Base-by-base conservation (phyloP, 2,329 filamentous ascomycete genomes). In the Pseudogymnoascus verrucosus region DNA sequence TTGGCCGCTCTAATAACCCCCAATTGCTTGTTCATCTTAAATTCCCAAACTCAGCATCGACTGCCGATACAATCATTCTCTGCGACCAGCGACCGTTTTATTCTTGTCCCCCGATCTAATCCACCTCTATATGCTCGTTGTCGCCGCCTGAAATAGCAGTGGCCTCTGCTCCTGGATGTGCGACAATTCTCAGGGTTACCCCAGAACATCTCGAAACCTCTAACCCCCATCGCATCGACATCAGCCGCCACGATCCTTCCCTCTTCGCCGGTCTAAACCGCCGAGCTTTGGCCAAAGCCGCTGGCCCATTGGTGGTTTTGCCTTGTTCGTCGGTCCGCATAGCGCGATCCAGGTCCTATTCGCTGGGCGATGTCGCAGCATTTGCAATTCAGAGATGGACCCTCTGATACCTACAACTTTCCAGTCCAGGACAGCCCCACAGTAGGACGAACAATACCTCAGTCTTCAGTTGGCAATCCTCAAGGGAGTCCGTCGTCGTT, bases 321-420 rank as follows among this genome's bases (percentile, higher is more conserved):
- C 34, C 42, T 21, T 62, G 54, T 57, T 62, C 63, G 36, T 62
- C 44, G 23, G 23, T 65, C 63, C 65, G 66, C 69, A 71, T 68
- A 66, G 65, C 61, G 62, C 57, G 59, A 62, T 64, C 51, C 64
- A 68, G 31, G 68, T 70, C 69, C 68, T 68, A 68, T 61, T 67
- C 65, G 64, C 61, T 65, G 66, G 69, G 69, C 64, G 59, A 72
- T 73, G 71, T 72, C 71, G 68, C 68, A 74, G 67, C 69, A 70
- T 68, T 68, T 67, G 68, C 70, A 71, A 68, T 68, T 70, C 63
- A 65, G 65, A 65, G 69, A 73, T 67, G 68, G 68, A 68, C 66
- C 63, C 64, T 68, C 63, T 54, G 62, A 65, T 59, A 39, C 63
- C 26, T 59, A 64, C 34, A 39, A 47, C 40, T 37, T 37, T 60